Evolutionary conservation across 2,329 filamentous ascomycete genomes (phyloP).

Genomic region (Aciculosporium take): DNA sequence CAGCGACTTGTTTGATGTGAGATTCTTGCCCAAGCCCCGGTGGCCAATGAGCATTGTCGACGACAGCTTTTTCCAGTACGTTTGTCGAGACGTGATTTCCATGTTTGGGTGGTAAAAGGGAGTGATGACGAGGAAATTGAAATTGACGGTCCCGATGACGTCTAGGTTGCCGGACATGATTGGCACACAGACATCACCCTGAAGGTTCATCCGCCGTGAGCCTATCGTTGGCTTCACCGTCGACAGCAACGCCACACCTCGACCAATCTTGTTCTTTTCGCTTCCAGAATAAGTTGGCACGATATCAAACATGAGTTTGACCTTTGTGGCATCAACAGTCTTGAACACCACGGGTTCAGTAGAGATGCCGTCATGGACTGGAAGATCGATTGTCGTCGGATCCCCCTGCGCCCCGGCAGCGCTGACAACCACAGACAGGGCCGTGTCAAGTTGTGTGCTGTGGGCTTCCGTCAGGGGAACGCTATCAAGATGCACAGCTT

Average conservation of each 20-base stretch:
- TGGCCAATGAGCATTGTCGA: slow-evolving; percentile 71
- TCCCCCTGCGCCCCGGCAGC: slow-evolving; percentile 77
- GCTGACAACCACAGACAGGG: slow-evolving; percentile 79
- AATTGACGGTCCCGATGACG: slow-evolving; percentile 87
- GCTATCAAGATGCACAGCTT: slow-evolving; percentile 73
- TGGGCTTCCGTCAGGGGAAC: slow-evolving; percentile 82
- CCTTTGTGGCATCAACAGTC: slow-evolving; percentile 60
- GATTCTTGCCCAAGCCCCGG: slow-evolving; percentile 78
- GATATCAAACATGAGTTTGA: slow-evolving; percentile 87
- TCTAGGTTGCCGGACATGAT: slow-evolving; percentile 77
- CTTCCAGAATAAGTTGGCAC: slow-evolving; percentile 89
- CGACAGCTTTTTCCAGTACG: slow-evolving; percentile 88
- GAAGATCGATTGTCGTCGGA: slow-evolving; percentile 77
- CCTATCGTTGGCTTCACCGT: slow-evolving; percentile 74
- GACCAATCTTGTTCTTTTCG: slow-evolving; percentile 75
- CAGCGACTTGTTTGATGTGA: slow-evolving; percentile 66
- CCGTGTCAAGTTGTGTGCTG: slow-evolving; percentile 85
- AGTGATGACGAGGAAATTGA: slow-evolving; percentile 91
- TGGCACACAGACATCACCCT: slow-evolving; percentile 83
- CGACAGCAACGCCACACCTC: slow-evolving; percentile 76
- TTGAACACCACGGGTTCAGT: slow-evolving; percentile 90
- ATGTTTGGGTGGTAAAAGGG: slow-evolving; percentile 91
- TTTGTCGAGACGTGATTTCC: slow-evolving; percentile 78
- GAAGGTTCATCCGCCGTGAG: slow-evolving; percentile 74
- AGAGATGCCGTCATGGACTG: slow-evolving; percentile 82